These are phyloP conservation scores for Clonostachys solani DNA, from an alignment of 2,329 filamentous ascomycete species.

Conservation along the genomic window DNA sequence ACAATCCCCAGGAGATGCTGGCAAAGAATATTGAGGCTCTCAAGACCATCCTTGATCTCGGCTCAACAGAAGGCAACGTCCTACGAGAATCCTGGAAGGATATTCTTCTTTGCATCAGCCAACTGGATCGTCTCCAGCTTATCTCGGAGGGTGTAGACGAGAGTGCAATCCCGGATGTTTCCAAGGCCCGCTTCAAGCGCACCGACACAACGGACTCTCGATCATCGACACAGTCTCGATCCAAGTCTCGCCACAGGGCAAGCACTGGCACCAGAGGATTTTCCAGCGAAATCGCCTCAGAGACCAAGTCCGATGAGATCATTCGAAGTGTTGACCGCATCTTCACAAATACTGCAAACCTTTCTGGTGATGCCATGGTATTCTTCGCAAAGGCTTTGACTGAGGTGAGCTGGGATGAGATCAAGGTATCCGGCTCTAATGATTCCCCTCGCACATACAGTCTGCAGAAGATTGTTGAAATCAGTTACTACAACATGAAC, in stretches of 20 bases:
- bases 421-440: slow-evolving; percentile 92
- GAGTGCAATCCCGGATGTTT: slow-evolving; percentile 86
- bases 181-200: slow-evolving; percentile 69
- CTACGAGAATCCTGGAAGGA: slow-evolving; percentile 93
- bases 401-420: slow-evolving; percentile 98
- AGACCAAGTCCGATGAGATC: slow-evolving; percentile 89
- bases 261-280: slow-evolving; percentile 60
- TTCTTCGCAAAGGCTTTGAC: slow-evolving; percentile 90
- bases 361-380: slow-evolving; percentile 91
- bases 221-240: slow-evolving; percentile 61
- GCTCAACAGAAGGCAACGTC: slow-evolving; percentile 86
- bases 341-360: slow-evolving; percentile 91
- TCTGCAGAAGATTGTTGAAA: slow-evolving; percentile 96
- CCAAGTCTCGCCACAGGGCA: slow-evolving; percentile 41
- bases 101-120: slow-evolving; percentile 89
- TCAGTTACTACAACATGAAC: slow-evolving; percentile 99
- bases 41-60: slow-evolving; percentile 86
- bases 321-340: slow-evolving; percentile 91
- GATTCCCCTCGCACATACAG: slow-evolving; percentile 96
- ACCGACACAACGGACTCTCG: slow-evolving; percentile 52
- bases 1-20: slow-evolving; percentile 92
- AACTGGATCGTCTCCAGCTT: slow-evolving; percentile 90
- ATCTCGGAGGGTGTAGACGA: slow-evolving; percentile 95
- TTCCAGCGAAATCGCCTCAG: slow-evolving; percentile 78
- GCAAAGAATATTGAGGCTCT: slow-evolving; percentile 95